A percentile compares a stretch with the other conserved stretches of the same genome.
phyloP scores from a whole-genome alignment of 306 rosid genomes.

The Luffa acutangula region DNA sequence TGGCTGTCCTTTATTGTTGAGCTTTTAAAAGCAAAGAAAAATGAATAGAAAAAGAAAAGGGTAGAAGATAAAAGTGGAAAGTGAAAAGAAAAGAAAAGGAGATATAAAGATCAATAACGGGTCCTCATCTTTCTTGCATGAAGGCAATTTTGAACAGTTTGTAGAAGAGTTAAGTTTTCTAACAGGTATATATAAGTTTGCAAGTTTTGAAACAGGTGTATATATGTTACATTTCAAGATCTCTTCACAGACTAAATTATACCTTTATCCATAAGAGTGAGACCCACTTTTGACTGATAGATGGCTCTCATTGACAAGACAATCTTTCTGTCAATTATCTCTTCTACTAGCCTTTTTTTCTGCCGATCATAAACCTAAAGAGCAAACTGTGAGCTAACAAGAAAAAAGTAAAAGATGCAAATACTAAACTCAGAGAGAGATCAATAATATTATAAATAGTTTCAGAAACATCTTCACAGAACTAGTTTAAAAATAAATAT shows the following conservation, averaged over 20 bases:
- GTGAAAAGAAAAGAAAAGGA: neutral
- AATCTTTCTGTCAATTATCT: conserved; percentile 77
- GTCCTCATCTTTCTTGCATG: neutral
- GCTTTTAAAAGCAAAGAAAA: neutral
- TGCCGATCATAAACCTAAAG: conserved; percentile 80
- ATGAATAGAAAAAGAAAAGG: neutral
- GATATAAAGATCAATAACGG: neutral
- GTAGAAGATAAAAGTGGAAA: neutral
- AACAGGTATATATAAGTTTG: neutral
- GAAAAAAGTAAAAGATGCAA: neutral
- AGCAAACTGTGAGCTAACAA: conserved; percentile 12
- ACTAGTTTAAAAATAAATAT: neutral
- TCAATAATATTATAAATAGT: neutral
- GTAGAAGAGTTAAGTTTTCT: neutral
- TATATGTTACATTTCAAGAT: neutral
- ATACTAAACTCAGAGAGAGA: neutral
- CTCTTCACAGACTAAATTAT: conserved; percentile 1
- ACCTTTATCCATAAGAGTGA: conserved; percentile 86
- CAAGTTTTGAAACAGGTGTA: neutral
- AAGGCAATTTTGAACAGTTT: neutral
- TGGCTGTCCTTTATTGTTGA: neutral
- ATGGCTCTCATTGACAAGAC: conserved; percentile 96
- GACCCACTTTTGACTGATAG: conserved; percentile 91
- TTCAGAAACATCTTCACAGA: neutral
- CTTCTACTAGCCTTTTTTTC: conserved; percentile 84